Base-by-base conservation (phyloP, 2,329 filamentous ascomycete genomes). In the Monosporascus sp. region DNA sequence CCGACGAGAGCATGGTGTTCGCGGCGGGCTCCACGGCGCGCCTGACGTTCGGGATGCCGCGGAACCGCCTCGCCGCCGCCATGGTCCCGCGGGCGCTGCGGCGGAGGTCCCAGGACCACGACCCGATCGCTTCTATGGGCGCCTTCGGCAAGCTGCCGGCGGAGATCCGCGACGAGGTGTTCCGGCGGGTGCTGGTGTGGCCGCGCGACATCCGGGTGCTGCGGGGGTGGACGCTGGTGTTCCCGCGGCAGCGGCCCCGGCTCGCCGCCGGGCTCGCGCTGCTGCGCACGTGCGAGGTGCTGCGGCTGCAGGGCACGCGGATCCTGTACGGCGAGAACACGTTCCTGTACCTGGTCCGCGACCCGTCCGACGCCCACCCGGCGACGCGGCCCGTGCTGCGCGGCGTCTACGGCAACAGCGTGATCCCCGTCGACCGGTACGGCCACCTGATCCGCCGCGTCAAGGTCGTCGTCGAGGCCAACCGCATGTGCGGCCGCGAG, bases 251-350 rank as follows among this genome's bases (percentile, higher is more conserved):
- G 27, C 57, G 54, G 17, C 63, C 66, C 1, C 56, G 57, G 0
- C 67, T 78, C 0, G 27, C 27, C 27, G 27, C 27, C 27, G 54
- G 70, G 8, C 64, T 69, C 2, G 55, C 54, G 0, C 70, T 82
- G 44, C 62, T 81, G 24, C 50, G 55, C 3, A 66, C 64, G 2
- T 74, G 71, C 62, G 60, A 56, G 3, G 50, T 54, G 1, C 57
- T 77, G 27, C 68, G 68, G 35, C 7, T 47, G 0, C 74, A 79
- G 60, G 73, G 71, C 2, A 56, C 68, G 2, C 59, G 59, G 2
- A 61, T 80, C 5, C 66, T 82, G 1, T 82, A 77, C 53, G 73
- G 75, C 3, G 66, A 72, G 27, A 81, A 81, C 49, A 67, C 50
- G 0, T 81, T 81, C 54, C 57, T 67, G 2, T 80, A 81, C 55